These are phyloP conservation scores for Buddleja alternifolia DNA, from an alignment of 257 asterid species.

Conservation along the genomic window DNA sequence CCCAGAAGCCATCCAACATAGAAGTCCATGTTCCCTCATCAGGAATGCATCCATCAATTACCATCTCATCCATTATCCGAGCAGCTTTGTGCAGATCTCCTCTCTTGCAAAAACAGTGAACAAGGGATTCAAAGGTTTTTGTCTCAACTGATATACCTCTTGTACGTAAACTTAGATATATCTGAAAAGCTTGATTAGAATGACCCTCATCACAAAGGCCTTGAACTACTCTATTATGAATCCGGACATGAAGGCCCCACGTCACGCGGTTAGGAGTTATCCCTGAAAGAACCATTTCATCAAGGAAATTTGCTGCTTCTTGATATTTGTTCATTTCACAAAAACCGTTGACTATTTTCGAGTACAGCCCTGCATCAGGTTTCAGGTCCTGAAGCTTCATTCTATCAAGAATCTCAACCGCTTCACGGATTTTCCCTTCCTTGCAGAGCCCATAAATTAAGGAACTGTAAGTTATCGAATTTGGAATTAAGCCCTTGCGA, in stretches of 20 bases:
- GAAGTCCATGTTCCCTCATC: conserved; percentile 61
- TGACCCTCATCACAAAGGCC: conserved; percentile 58
- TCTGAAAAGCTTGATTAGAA: conserved; percentile 63
- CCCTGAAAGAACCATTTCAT: conserved; percentile 84
- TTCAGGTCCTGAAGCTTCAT: conserved; percentile 92
- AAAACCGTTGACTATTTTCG: conserved; percentile 63
- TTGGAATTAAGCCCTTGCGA: conserved; percentile 51
- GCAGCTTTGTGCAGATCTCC: conserved; percentile 72
- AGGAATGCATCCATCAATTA: conserved; percentile 77
- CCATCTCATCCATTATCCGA: conserved; percentile 79
- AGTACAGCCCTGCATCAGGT: conserved; percentile 89
- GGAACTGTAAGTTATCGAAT: conserved; percentile 84
- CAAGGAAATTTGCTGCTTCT: conserved; percentile 86
- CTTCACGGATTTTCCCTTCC: conserved; percentile 65
- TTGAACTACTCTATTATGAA: conserved; percentile 68
- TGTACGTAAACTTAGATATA: conserved; percentile 66
- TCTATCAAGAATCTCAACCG: conserved; percentile 78
- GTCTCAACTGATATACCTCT: conserved; percentile 82
- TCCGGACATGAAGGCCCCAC: conserved; percentile 82
- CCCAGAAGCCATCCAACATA: conserved; percentile 68
- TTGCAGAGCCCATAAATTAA: conserved; percentile 69
- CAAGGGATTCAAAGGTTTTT: conserved; percentile 57
- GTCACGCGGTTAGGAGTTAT: conserved; percentile 81
- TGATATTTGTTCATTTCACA: conserved; percentile 62
- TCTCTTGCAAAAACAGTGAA: conserved; percentile 53